A percentile compares a stretch with the other conserved stretches of the same genome.
Evolutionary conservation across 306 rosid genomes (phyloP).

Genomic region (Sechiopsis laciniata): DNA sequence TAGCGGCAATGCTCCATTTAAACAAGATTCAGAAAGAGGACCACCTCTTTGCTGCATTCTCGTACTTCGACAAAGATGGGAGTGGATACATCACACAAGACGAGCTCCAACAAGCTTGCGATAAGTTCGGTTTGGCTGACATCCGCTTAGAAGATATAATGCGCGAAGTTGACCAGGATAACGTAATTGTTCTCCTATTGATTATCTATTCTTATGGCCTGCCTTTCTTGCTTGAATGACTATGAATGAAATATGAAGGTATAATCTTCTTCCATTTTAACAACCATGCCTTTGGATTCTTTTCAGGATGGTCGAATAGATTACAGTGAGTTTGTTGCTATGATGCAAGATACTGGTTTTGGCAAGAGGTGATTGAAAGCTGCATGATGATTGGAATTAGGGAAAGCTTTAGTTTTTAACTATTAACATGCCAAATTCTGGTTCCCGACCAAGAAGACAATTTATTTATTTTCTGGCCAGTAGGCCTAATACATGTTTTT

Average conservation of each 20-base stretch:
- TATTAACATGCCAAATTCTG: slow-evolving; percentile 25
- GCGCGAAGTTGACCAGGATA: slow-evolving; percentile 71
- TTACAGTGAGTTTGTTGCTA: slow-evolving; percentile 82
- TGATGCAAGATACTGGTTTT: slow-evolving; percentile 88
- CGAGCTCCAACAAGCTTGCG: slow-evolving; percentile 83
- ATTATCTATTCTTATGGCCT: too few species aligned
- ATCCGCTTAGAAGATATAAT: slow-evolving; percentile 68
- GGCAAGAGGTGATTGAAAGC: slow-evolving; percentile 36
- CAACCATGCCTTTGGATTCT: slow-evolving; percentile 15
- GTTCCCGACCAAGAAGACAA: slow-evolving; percentile 24
- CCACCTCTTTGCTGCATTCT: slow-evolving; percentile 75
- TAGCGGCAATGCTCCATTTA: slow-evolving; percentile 91
- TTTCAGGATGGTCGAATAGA: slow-evolving; percentile 97
- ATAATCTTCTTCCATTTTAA: neutral
- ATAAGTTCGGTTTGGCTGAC: slow-evolving; percentile 68
- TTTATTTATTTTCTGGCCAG: slow-evolving; percentile 21
- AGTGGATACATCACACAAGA: slow-evolving; percentile 90
- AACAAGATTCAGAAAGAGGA: slow-evolving; percentile 89
- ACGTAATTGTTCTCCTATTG: slow-evolving; percentile 37
- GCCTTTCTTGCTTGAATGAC: neutral
- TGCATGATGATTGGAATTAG: slow-evolving; percentile 32
- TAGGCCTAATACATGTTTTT: slow-evolving; percentile 26
- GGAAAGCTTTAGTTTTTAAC: slow-evolving; percentile 27
- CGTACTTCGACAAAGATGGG: slow-evolving; percentile 86
- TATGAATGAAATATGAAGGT: neutral